Conservation (phyloP, 2,329 filamentous ascomycete species). For the Diaporthe citri region DNA sequence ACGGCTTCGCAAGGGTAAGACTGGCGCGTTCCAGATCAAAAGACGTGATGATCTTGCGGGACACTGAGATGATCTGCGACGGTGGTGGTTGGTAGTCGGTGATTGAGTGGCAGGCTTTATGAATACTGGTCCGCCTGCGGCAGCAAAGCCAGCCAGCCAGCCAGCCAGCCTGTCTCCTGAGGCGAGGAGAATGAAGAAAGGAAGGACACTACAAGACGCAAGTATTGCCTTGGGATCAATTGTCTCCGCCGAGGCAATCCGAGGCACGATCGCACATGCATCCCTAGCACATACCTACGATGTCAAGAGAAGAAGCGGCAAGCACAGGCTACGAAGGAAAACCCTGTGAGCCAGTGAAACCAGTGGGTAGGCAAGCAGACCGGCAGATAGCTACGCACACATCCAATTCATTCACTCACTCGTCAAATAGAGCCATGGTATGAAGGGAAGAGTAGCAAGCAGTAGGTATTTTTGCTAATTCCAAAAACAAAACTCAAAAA, state of each 20-base stretch:
- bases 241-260: neutral
- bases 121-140: neutral
- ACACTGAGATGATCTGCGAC: no score
- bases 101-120: neutral
- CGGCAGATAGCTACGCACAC: no score
- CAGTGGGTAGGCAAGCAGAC: neutral
- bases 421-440: neutral
- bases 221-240: no score
- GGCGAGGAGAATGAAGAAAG: neutral
- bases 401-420: neutral
- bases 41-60: no score
- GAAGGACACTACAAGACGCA: neutral
- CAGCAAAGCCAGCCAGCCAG: neutral
- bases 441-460: neutral
- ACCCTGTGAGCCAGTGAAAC: no score
- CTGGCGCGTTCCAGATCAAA: no score
- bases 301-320: neutral
- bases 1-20: no score
- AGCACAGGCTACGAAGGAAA: neutral
- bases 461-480: conserved; percentile 6
- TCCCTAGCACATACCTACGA: neutral
- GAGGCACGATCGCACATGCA: neutral
- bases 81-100: no score
- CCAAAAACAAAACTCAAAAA: neutral
- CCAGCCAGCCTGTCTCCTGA: neutral